Base-by-base conservation (phyloP, 352 stramenopile species). In the Phytophthora palmivora region DNA sequence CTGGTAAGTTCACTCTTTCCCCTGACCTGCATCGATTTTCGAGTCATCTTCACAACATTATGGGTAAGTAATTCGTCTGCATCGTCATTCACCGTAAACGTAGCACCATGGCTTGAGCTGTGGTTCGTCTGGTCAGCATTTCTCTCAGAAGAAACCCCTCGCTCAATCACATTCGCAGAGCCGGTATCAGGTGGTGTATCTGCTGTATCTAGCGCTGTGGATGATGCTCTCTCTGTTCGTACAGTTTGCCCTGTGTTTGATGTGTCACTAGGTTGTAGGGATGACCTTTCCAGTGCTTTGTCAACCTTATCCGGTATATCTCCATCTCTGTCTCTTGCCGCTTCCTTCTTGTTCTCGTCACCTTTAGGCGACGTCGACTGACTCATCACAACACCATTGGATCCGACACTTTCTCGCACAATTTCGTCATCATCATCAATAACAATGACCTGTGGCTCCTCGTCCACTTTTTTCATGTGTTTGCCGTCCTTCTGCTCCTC, bases 351-450 rank as follows among this genome's bases (percentile, higher is more conserved):
- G 21, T 43, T 15, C 4, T 37, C 34, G 5, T 59, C 33, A 53
- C 10, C 34, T 57, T 60, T 54, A 24, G 47, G 42, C 1, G 58
- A 61, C 11, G 42, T 62, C 24, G 30, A 44, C 14, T 67, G 46
- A 54, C 54, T 70, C 28, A 5, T 15, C 26, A 34, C 7, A 4
- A 49, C 16, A 8, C 46, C 64, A 24, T 48, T 59, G 1, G 60
- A 74, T 10, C 45, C 66, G 0, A 75, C n/a, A 34, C 82, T 91
- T 43, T 91, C 82, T 26, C 78, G 76, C 9, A 91, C 79, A 42
- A 91, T 88, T 45, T 91, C 82, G 41, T 76, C 71, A 16, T 74
- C 68, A 10, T 79, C 67, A 7, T 48, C 47, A 22, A 66, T 55
- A 1, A 60, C 47, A 52, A 51, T 51, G 11, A 38, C 34, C 11